Conservation (phyloP, 2,329 filamentous ascomycete genomes). For the Aspergillus hiratsukae region DNA sequence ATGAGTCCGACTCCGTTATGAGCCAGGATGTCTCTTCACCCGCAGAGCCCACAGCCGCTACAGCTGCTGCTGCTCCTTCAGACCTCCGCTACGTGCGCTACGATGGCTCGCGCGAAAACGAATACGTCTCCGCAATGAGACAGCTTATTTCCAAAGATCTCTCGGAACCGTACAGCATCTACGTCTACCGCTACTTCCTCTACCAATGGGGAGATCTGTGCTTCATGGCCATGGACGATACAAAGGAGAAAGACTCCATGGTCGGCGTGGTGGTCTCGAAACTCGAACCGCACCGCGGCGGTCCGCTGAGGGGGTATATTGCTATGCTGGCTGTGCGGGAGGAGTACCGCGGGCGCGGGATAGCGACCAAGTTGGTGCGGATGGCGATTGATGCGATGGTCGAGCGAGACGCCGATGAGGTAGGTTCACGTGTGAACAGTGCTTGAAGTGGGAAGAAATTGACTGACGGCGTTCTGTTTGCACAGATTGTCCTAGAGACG, state of each 20-base stretch:
- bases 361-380: slow-evolving; percentile 83
- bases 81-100: slow-evolving; percentile 56
- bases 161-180: slow-evolving; percentile 98
- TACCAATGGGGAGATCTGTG: slow-evolving; percentile 98
- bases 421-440: slow-evolving; percentile 21
- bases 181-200: slow-evolving; percentile 96
- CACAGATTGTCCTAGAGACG: slow-evolving; percentile 83
- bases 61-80: slow-evolving; percentile 37
- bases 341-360: slow-evolving; percentile 73
- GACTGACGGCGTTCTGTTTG: neutral
- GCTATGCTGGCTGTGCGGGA: slow-evolving; percentile 95
- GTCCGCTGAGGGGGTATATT: slow-evolving; percentile 88
- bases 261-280: slow-evolving; percentile 94
- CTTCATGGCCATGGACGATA: slow-evolving; percentile 66
- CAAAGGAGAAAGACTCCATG: slow-evolving; percentile 42
- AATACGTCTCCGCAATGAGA: slow-evolving; percentile 78
- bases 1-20: slow-evolving; percentile 23
- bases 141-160: slow-evolving; percentile 92
- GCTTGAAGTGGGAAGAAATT: neutral
- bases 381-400: slow-evolving; percentile 90
- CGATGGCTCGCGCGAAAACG: slow-evolving; percentile 54
- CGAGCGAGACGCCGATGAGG: slow-evolving; percentile 76
- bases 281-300: slow-evolving; percentile 81
- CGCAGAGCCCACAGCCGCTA: slow-evolving; percentile 6
- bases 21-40: slow-evolving; percentile 21